A percentile compares a stretch with the other conserved stretches of the same genome.
Evolutionary conservation across 768 basidiomycete genomes (phyloP).

Genomic region (Boletus rubescentipes): DNA sequence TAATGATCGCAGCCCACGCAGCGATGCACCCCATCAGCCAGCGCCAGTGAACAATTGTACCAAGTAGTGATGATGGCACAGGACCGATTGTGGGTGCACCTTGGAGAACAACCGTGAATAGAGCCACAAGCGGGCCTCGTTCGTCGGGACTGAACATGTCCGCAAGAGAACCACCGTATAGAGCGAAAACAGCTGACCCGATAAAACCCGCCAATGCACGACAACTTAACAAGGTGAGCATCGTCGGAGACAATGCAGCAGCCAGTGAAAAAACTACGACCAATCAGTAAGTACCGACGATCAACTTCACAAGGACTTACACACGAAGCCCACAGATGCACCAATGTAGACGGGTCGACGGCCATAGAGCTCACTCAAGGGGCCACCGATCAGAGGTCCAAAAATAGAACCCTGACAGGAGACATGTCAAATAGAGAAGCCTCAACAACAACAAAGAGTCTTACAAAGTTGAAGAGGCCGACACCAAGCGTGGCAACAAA

Average conservation of each 20-base stretch:
- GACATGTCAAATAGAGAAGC: neutral
- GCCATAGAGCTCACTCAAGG: slow-evolving; percentile 26
- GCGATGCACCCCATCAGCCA: slow-evolving; percentile 23
- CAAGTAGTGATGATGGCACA: slow-evolving; percentile 26
- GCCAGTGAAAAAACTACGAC: slow-evolving; percentile 20
- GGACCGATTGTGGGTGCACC: slow-evolving; percentile 28
- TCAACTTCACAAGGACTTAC: slow-evolving; percentile 2
- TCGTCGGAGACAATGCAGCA: slow-evolving; percentile 20
- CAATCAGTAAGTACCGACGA: neutral
- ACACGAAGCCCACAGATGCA: slow-evolving; percentile 20
- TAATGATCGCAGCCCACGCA: slow-evolving; percentile 20
- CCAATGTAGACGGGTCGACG: slow-evolving; percentile 21
- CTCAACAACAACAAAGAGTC: neutral
- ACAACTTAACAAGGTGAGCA: slow-evolving; percentile 16
- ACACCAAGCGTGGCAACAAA: slow-evolving; percentile 20
- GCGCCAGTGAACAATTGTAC: slow-evolving; percentile 21
- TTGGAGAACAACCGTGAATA: slow-evolving; percentile 27
- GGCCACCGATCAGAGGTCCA: slow-evolving; percentile 22
- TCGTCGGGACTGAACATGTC: slow-evolving; percentile 26
- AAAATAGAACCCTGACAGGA: slow-evolving; percentile 17
- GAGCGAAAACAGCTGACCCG: slow-evolving; percentile 20
- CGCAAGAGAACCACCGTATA: slow-evolving; percentile 26
- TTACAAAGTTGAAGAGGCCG: slow-evolving; percentile 23
- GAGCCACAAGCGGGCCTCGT: slow-evolving; percentile 21
- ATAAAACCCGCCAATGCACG: slow-evolving; percentile 22